A percentile compares a stretch with the other conserved stretches of the same genome.
These are phyloP conservation scores for Lactifluus subvellereus DNA, from an alignment of 768 basidiomycete species.

Conservation along the genomic window DNA sequence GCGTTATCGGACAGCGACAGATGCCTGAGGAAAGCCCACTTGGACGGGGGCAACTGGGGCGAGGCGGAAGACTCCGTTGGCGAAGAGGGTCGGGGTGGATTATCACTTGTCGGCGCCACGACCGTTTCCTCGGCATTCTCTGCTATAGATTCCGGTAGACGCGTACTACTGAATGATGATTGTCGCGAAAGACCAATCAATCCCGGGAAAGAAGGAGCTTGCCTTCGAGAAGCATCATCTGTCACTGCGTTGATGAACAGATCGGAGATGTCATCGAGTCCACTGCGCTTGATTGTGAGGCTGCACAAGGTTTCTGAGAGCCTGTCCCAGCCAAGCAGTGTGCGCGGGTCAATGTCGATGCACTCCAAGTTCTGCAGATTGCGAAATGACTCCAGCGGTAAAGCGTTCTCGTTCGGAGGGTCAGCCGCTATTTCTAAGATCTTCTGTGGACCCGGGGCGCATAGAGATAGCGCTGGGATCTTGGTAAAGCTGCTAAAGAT, in stretches of 20 bases:
- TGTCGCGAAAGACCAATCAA: conserved; percentile 37
- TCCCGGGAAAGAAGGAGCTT: conserved; percentile 44
- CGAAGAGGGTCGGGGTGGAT: conserved; percentile 21
- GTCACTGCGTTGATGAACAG: conserved; percentile 70
- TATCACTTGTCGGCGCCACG: conserved; percentile 19
- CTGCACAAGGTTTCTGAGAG: conserved; percentile 64
- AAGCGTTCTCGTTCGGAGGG: conserved; percentile 62
- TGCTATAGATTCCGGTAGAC: conserved; percentile 51
- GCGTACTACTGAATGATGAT: conserved; percentile 44
- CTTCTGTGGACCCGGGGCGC: conserved; percentile 55
- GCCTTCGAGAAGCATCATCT: conserved; percentile 65
- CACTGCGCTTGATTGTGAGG: conserved; percentile 72
- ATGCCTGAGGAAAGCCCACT: conserved; percentile 73
- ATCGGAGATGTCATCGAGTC: conserved; percentile 74
- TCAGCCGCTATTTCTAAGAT: conserved; percentile 67
- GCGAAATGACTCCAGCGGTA: conserved; percentile 83
- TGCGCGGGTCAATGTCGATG: conserved; percentile 75
- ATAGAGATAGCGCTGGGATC: conserved; percentile 69
- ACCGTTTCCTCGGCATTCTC: conserved; percentile 41
- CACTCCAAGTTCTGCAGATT: conserved; percentile 73
- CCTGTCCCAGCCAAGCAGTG: conserved; percentile 77
- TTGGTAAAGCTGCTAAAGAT: conserved; percentile 89
- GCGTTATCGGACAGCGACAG: conserved; percentile 76
- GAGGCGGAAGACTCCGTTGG: conserved; percentile 26
- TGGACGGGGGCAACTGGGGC: conserved; percentile 46